A percentile compares a stretch with the other conserved stretches of the same genome.
Evolutionary conservation across 1,139 yeast species (phyloP).

Genomic region (Candida labiduridarum): DNA sequence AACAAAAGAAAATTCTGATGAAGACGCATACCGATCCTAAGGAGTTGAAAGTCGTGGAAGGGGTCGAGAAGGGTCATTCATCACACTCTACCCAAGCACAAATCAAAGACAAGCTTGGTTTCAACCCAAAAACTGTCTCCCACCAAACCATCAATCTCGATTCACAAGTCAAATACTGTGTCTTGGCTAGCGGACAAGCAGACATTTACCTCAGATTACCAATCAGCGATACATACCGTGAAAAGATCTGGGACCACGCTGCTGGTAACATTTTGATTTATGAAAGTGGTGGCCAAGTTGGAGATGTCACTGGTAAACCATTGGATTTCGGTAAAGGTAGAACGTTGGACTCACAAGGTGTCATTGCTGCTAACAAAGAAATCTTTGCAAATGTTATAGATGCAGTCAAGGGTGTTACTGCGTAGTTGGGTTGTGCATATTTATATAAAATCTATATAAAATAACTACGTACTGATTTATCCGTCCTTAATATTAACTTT

Average conservation of each 20-base stretch:
- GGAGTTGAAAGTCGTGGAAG: conserved; percentile 78
- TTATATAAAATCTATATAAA: neutral
- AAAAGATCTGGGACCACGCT: conserved; percentile 99
- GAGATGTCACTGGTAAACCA: conserved; percentile 75
- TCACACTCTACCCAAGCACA: conserved; percentile 84
- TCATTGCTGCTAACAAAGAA: conserved; percentile 77
- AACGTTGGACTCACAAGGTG: conserved; percentile 80
- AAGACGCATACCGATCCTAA: conserved; percentile 43
- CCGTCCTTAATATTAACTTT: conserved; percentile 24
- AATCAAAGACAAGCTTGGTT: conserved; percentile 65
- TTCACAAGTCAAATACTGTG: conserved; percentile 94
- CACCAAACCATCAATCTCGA: conserved; percentile 71
- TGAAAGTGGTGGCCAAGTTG: conserved; percentile 91
- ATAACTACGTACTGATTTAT: neutral
- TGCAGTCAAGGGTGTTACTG: neutral
- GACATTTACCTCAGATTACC: conserved; percentile 92
- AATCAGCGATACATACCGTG: conserved; percentile 71
- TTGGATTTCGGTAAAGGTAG: conserved; percentile 90
- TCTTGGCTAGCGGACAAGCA: conserved; percentile 87
- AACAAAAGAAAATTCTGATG: conserved; percentile 44
- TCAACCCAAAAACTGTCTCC: conserved; percentile 43
- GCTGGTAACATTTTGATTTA: conserved; percentile 85
- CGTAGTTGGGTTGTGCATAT: neutral
- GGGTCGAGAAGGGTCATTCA: conserved; percentile 96
- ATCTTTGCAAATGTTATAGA: conserved; percentile 61